Percentiles rank a stretch among this genome's conserved stretches.
Evolutionary conservation across 1,284 basidiomycete species (phyloP).

Genomic region (Bondarzewia mesenterica): DNA sequence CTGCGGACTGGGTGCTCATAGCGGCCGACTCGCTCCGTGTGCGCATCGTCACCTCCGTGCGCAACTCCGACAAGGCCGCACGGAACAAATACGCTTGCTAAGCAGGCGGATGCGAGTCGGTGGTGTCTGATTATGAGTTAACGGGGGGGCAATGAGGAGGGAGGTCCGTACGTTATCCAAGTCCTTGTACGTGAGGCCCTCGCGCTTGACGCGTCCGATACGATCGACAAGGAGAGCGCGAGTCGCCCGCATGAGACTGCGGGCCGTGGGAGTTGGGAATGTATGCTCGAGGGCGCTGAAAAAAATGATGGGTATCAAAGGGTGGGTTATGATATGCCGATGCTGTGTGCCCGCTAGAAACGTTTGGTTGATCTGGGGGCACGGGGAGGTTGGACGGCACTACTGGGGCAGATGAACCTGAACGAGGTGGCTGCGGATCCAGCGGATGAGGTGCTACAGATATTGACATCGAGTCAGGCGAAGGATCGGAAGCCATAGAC

Average conservation of each 20-base stretch:
- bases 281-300: constrained; percentile 58
- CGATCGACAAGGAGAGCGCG: constrained; percentile 74
- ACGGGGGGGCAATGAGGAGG: not conserved
- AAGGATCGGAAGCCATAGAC: not conserved
- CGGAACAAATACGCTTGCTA: constrained; percentile 95
- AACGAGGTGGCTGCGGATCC: not conserved
- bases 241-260: constrained; percentile 82
- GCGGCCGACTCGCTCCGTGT: constrained; percentile 83
- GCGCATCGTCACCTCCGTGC: constrained; percentile 80
- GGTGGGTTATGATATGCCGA: constrained; percentile 25
- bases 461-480: not conserved
- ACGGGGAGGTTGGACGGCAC: not conserved
- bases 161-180: constrained; percentile 74
- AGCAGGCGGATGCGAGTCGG: not conserved
- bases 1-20: constrained; percentile 66
- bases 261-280: constrained; percentile 63
- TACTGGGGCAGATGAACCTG: not conserved
- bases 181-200: constrained; percentile 78
- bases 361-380: not conserved
- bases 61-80: constrained; percentile 87
- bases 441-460: not conserved
- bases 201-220: constrained; percentile 64
- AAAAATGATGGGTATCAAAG: constrained; percentile 41
- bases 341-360: not conserved
- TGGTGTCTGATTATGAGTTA: not conserved